phyloP scores from a whole-genome alignment of 1,284 basidiomycete species.

The Vanrija sp. region DNA sequence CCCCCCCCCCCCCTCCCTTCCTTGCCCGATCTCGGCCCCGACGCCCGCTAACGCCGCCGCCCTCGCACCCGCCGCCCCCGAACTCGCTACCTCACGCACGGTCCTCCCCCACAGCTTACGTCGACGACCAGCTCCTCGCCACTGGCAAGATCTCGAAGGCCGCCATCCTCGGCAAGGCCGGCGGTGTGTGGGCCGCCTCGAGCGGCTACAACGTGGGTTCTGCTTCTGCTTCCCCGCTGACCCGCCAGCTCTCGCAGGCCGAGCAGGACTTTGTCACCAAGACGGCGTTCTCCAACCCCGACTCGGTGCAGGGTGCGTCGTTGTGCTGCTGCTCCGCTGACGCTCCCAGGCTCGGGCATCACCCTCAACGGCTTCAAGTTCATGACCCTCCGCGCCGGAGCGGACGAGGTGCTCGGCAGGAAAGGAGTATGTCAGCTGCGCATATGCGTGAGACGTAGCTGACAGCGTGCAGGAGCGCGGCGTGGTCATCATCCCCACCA shows the following conservation, averaged over 20 bases:
- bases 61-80: background rate
- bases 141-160: conserved; percentile 71
- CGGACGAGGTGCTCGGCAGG: conserved; percentile 72
- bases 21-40: too few relatives aligned
- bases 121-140: conserved; percentile 78
- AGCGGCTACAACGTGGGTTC: conserved; percentile 67
- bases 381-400: conserved; percentile 63
- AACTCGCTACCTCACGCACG: background rate
- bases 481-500: conserved; percentile 77
- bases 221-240: background rate
- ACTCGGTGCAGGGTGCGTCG: conserved; percentile 50
- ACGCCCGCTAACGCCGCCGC: background rate
- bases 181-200: conserved; percentile 82
- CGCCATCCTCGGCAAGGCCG: conserved; percentile 78
- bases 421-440: conserved; percentile 60
- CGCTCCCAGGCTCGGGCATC: conserved; percentile 58
- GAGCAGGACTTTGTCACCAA: conserved; percentile 69
- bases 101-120: conserved; percentile 61
- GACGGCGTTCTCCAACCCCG: conserved; percentile 56
- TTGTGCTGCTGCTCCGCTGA: background rate
- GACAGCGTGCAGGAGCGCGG: conserved; percentile 65
- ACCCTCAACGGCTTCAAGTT: conserved; percentile 73
- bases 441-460: background rate
- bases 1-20: background rate
- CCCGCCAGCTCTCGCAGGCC: conserved; percentile 61